phyloP scores from a whole-genome alignment of 1,284 basidiomycete genomes.

The Apiotrichum veenhuisii region DNA sequence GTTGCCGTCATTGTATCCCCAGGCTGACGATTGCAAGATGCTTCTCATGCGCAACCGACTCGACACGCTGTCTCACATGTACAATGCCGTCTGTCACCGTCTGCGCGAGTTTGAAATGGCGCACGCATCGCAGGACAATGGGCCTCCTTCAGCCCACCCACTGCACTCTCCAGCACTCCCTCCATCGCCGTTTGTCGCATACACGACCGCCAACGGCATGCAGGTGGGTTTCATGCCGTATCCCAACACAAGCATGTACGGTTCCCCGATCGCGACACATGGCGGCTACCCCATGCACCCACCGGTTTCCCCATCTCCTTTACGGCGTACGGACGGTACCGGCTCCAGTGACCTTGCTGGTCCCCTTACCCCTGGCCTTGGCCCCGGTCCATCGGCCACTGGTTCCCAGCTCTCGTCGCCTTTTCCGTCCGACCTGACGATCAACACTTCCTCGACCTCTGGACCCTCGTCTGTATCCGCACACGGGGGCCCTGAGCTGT shows the following conservation, averaged over 20 bases:
- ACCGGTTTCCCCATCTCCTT: slow-evolving; percentile 4
- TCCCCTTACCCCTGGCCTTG: slow-evolving; percentile 32
- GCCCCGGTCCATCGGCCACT: neutral
- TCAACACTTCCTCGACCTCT: slow-evolving; percentile 1
- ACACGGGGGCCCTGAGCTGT: slow-evolving; percentile 6
- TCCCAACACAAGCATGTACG: neutral
- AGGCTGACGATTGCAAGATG: slow-evolving; percentile 4
- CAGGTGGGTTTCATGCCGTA: slow-evolving; percentile 1
- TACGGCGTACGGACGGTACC: slow-evolving; percentile 4
- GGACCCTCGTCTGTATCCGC: slow-evolving; percentile 3
- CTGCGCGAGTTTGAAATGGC: slow-evolving; percentile 13
- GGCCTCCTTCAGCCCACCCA: neutral
- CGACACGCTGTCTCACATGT: slow-evolving; percentile 22
- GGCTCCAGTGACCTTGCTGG: slow-evolving; percentile 28
- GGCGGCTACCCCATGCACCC: neutral
- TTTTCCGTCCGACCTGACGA: slow-evolving; percentile 14
- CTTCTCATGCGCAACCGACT: slow-evolving; percentile 17
- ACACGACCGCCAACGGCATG: neutral
- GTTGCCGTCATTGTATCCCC: neutral
- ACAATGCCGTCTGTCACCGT: slow-evolving; percentile 15
- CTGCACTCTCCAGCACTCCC: neutral
- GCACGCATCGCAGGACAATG: neutral
- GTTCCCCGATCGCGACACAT: neutral
- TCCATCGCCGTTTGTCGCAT: slow-evolving; percentile 2
- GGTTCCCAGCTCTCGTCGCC: slow-evolving; percentile 13